Base-by-base conservation (phyloP, 257 asterid genomes). In the Penstemon davidsonii region DNA sequence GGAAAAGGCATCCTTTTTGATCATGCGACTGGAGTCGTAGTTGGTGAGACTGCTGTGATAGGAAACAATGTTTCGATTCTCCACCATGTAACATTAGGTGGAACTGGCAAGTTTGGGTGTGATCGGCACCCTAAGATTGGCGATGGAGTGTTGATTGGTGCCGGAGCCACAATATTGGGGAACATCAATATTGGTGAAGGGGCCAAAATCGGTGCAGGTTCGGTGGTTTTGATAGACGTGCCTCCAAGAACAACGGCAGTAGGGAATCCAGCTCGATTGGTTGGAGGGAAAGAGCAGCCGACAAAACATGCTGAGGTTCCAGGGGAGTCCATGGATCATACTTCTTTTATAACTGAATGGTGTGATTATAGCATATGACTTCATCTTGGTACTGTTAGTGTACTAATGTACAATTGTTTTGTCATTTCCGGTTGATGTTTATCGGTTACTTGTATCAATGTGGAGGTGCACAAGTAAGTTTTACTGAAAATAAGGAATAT, bases 141-240 rank as follows among this genome's bases (percentile, higher is more conserved):
- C 0, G 91, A 87, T n/a, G 95, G 95, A 6, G 95, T 87, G 45
- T 56, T 85, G 76, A 87, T 87, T 41, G 95, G 95, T 37, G 91
- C 95, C 0, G 84, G 86, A 10, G 95, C 95, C 7, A 87, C 89
- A 3, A 81, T 87, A 55, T 63, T 87, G 4, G 95, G 95, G 25
- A 85, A 83, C 4, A 76, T 87, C 11, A 79, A 41, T n/a, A 87
- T 87, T 15, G 95, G 95, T 0, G 91, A 87, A 69, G 91, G 91
- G n/a, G 95, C 95, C 7, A 87, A 87, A 78, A 77, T 87, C 39
- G 95, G 95, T 47, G 89, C 95, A 0, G 95, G 91, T 40, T 85
- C 95, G 0, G 76, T 87, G 60, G 95, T 87, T 25, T 54, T 87
- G 76, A 85, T 77, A 43, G 85, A 85, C 8, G 91, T 87, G 72